Evolutionary conservation across 192 early-diverging fungal genomes (phyloP).

Genomic region (Rhizophagus clarus): DNA sequence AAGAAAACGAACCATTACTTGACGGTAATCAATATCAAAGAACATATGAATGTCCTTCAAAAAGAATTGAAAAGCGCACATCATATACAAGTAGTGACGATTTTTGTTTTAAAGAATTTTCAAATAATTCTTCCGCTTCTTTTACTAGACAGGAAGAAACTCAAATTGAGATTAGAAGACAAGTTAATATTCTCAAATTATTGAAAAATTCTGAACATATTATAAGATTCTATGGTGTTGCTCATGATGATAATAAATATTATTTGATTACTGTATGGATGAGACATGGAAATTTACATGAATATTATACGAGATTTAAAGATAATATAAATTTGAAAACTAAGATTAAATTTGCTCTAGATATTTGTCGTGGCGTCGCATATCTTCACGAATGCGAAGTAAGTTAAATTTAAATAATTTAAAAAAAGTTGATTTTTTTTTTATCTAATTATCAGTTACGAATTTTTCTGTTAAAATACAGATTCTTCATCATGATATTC

Average conservation of each 20-base stretch:
- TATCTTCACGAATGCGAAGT: slow-evolving; percentile 35
- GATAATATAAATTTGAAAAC: neutral
- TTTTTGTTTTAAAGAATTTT: neutral
- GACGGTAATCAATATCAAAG: neutral
- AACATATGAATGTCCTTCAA: neutral
- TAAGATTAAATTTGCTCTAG: slow-evolving; percentile 41
- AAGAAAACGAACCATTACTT: neutral
- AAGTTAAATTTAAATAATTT: too few species aligned
- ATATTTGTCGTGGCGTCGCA: slow-evolving; percentile 40
- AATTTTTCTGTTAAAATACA: neutral
- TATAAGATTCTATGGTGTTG: slow-evolving; percentile 8
- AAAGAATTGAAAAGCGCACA: neutral
- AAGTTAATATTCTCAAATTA: slow-evolving; percentile 14
- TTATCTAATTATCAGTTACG: neutral
- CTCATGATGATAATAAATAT: slow-evolving; percentile 29
- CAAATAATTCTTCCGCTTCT: neutral
- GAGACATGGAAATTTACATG: slow-evolving; percentile 38
- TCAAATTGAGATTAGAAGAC: neutral
- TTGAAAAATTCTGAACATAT: slow-evolving; percentile 17
- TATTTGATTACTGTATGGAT: slow-evolving; percentile 44
- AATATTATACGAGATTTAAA: slow-evolving; percentile 36
- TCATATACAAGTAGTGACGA: neutral
- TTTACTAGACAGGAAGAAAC: too few species aligned
- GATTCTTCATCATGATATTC: slow-evolving; percentile 28
- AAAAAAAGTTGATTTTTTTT: neutral